A percentile compares a stretch with the other conserved stretches of the same genome.
These are phyloP conservation scores for Nematocida homosporus DNA, from an alignment of 371 early-diverging fungal species.

Conservation along the genomic window DNA sequence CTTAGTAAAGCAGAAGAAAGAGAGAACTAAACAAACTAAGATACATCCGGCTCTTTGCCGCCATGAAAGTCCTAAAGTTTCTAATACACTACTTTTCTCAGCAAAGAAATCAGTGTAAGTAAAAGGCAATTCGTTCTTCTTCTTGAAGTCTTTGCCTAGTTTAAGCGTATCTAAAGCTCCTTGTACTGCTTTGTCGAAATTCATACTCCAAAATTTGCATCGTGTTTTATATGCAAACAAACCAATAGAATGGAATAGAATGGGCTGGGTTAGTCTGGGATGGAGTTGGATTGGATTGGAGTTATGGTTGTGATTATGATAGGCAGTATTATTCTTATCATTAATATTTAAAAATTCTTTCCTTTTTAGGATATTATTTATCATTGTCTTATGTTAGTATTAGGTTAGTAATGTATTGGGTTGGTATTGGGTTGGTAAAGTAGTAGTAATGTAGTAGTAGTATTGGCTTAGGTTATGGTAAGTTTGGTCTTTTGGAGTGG, in stretches of 20 bases:
- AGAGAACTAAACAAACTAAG: slow-evolving; percentile 10
- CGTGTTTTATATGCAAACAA: background rate
- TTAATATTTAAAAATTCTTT: no score
- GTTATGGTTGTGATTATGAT: no score
- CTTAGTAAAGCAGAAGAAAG: slow-evolving; percentile 39
- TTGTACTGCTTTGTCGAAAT: slow-evolving; percentile 51
- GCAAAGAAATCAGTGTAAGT: slow-evolving; percentile 55
- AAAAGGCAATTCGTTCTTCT: slow-evolving; percentile 28
- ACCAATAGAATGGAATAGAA: background rate
- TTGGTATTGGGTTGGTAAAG: no score
- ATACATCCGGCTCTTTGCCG: slow-evolving; percentile 35
- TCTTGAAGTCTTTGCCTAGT: slow-evolving; percentile 37
- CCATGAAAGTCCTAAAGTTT: slow-evolving; percentile 38
- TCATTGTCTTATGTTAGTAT: no score
- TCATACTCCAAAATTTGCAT: slow-evolving; percentile 21
- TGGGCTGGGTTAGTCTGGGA: background rate
- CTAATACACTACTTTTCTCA: slow-evolving; percentile 38
- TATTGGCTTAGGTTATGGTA: no score
- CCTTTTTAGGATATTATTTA: no score
- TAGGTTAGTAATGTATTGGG: no score
- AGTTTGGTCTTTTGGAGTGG: no score
- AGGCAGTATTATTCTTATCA: no score
- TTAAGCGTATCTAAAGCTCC: slow-evolving; percentile 50
- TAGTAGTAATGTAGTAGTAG: no score
- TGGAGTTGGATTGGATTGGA: no score